These are phyloP conservation scores for Acer campestre DNA, from an alignment of 345 rosid species.

Conservation along the genomic window DNA sequence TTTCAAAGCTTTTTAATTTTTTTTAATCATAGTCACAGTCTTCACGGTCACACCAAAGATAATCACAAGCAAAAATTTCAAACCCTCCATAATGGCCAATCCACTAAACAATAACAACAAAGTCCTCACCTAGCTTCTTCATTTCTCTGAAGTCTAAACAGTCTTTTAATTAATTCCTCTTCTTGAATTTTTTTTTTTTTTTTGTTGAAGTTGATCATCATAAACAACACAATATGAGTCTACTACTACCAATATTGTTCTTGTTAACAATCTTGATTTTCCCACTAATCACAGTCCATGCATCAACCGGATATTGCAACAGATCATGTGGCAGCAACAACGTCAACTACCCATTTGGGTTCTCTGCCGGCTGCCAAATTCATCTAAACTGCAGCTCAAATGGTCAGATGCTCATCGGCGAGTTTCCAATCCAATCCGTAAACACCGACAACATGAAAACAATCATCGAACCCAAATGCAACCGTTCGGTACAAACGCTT, in stretches of 20 bases:
- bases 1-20: not conserved
- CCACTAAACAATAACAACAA: not conserved
- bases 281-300: conserved; percentile 1
- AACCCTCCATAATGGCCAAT: not conserved
- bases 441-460: conserved; percentile 30
- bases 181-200: not conserved
- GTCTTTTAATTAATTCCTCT: not conserved
- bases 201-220: too few species aligned
- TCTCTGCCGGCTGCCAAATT: conserved; percentile 52
- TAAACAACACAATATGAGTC: conserved; percentile 4
- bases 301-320: conserved; percentile 29
- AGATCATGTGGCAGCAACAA: conserved; percentile 35
- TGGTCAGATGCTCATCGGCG: conserved; percentile 25
- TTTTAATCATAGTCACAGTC: not conserved
- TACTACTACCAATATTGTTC: not conserved
- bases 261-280: conserved; percentile 8
- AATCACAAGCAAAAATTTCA: not conserved
- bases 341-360: conserved; percentile 64
- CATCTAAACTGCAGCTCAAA: conserved; percentile 44
- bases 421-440: conserved; percentile 30
- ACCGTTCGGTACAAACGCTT: conserved; percentile 46
- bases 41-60: not conserved
- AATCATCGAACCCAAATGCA: conserved; percentile 44
- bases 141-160: not conserved
- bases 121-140: not conserved